Conservation (phyloP, 495 filamentous ascomycete genomes). For the Amniculicola lignicola region DNA sequence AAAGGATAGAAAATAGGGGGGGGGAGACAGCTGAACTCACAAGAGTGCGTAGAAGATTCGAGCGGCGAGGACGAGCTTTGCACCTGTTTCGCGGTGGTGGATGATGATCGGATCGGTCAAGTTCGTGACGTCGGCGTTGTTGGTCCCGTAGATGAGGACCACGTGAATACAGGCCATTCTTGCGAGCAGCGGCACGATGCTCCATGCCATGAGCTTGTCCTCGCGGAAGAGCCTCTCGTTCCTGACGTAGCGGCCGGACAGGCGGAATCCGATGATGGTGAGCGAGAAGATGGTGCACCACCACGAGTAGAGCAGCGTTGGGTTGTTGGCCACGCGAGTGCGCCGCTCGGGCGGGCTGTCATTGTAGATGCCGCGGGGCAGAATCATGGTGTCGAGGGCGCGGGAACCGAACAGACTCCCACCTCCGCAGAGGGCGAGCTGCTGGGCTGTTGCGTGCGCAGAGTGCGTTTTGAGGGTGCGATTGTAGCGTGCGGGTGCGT, state of each 20-base stretch:
- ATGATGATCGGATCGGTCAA: slow-evolving; percentile 46
- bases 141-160: slow-evolving; percentile 80
- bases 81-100: slow-evolving; percentile 55
- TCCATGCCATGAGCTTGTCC: slow-evolving; percentile 79
- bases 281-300: slow-evolving; percentile 86
- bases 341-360: slow-evolving; percentile 28
- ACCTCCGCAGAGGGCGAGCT: slow-evolving; percentile 37
- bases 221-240: slow-evolving; percentile 79
- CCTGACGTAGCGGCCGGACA: slow-evolving; percentile 74
- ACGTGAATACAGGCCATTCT: slow-evolving; percentile 87
- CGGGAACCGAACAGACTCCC: slow-evolving; percentile 15
- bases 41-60: slow-evolving; percentile 67
- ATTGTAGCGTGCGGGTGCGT: not conserved
- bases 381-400: slow-evolving; percentile 16
- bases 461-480: not conserved
- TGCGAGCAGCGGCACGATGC: slow-evolving; percentile 72
- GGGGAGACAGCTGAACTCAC: slow-evolving; percentile 48
- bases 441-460: slow-evolving; percentile 22
- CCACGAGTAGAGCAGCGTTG: slow-evolving; percentile 75
- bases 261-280: slow-evolving; percentile 71
- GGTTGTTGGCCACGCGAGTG: slow-evolving; percentile 29
- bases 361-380: slow-evolving; percentile 24
- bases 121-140: slow-evolving; percentile 60
- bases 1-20: not conserved
- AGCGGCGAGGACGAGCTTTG: slow-evolving; percentile 61